Evolutionary conservation across 495 filamentous ascomycete genomes (phyloP).

Genomic region (Penicillium fimorum): DNA sequence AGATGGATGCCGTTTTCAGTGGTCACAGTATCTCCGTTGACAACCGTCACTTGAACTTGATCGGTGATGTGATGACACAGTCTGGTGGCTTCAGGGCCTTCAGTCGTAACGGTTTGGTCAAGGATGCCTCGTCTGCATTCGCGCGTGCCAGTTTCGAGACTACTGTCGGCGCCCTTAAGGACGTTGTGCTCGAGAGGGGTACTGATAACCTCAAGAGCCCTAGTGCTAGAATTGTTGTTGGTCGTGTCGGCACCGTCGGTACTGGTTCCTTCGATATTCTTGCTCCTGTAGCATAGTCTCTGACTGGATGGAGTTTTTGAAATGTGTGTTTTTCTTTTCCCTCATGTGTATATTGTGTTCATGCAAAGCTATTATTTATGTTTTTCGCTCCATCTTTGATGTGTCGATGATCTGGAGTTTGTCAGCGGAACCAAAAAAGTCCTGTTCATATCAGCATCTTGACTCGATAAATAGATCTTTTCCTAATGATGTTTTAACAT

Average conservation of each 20-base stretch:
- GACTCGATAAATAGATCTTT: constrained; percentile 27
- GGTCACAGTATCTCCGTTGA: constrained; percentile 94
- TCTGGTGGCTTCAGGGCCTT: constrained; percentile 85
- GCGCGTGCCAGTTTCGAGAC: constrained; percentile 99
- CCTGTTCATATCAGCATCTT: constrained; percentile 37
- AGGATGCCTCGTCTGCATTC: constrained; percentile 79
- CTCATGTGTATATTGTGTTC: constrained; percentile 25
- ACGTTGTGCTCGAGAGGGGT: constrained; percentile 85
- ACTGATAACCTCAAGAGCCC: constrained; percentile 85
- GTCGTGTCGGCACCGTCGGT: constrained; percentile 74
- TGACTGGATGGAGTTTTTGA: constrained; percentile 22
- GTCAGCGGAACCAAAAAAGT: constrained; percentile 44
- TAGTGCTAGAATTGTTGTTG: constrained; percentile 83
- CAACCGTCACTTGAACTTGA: constrained; percentile 87
- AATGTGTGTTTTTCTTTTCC: constrained; percentile 12
- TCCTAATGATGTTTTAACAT: neutral
- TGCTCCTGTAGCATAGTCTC: constrained; percentile 55
- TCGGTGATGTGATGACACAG: constrained; percentile 94
- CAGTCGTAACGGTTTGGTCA: constrained; percentile 78
- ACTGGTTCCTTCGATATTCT: constrained; percentile 92
- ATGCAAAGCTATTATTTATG: constrained; percentile 12
- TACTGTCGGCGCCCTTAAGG: constrained; percentile 86
- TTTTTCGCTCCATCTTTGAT: constrained; percentile 30
- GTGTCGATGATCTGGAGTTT: constrained; percentile 47
- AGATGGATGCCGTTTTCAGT: constrained; percentile 83